A percentile compares a stretch with the other conserved stretches of the same genome.
phyloP scores from a whole-genome alignment of 176 grass and related monocot species.

The Ampelocalamus luodianensis region DNA sequence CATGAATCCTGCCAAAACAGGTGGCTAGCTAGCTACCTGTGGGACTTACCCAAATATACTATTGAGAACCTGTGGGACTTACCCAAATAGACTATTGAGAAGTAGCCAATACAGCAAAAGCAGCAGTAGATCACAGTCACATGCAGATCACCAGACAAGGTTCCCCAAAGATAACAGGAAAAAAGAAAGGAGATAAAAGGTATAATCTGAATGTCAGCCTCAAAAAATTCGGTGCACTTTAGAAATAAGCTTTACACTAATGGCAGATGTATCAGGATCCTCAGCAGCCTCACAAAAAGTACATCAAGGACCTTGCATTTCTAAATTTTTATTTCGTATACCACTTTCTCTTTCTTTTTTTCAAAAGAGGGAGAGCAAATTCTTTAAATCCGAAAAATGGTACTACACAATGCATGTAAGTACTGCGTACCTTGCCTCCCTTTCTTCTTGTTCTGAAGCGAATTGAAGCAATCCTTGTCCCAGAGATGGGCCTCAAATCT shows the following conservation, averaged over 20 bases:
- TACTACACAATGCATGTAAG: neutral
- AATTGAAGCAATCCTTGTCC: constrained; percentile 86
- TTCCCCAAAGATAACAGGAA: constrained; percentile 45
- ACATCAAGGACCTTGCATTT: constrained; percentile 27
- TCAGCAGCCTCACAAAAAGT: neutral
- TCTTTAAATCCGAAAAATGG: neutral
- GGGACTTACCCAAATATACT: too few relatives aligned
- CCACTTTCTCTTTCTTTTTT: too few relatives aligned
- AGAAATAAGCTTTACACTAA: constrained; percentile 35
- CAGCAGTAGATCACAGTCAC: constrained; percentile 54
- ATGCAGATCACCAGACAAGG: constrained; percentile 55
- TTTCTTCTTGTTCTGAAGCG: constrained; percentile 82
- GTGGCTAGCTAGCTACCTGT: too few relatives aligned
- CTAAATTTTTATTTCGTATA: neutral
- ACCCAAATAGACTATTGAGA: constrained; percentile 70
- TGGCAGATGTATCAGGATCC: constrained; percentile 42
- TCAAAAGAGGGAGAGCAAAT: too few relatives aligned
- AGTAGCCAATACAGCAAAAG: constrained; percentile 10
- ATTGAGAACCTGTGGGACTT: constrained; percentile 65
- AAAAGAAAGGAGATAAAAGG: constrained; percentile 2
- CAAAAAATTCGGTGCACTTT: constrained; percentile 60
- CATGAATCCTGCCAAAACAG: constrained; percentile 47
- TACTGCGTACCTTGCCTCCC: constrained; percentile 81
- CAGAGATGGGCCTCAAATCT: constrained; percentile 90
- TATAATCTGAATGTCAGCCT: constrained; percentile 43